Base-by-base conservation (phyloP, 805 yeast genomes). In the Wickerhamomyces alni region DNA sequence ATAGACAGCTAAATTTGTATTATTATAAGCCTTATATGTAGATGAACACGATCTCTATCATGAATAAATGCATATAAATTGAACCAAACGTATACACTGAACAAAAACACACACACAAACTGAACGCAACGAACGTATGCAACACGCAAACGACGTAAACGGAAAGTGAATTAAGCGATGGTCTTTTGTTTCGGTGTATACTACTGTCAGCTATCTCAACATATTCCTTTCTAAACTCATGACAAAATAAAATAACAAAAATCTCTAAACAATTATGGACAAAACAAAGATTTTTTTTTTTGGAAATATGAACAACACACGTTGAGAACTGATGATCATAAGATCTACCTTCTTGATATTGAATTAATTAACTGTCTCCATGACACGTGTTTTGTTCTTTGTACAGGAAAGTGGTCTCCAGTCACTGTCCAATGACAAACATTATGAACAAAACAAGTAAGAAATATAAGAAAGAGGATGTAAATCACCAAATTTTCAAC, bases 331-430 rank as follows among this genome's bases (percentile, higher is more conserved):
- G 15, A 27, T 2, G 19, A 11, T 21, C 25, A 5, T 18, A 12
- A 13, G 8, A 7, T 21, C 8, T 8, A 6, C n/a, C 15, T n/a
- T 28, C 31, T 11, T n/a, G 8, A 16, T 16, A 8, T 15, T 15
- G 9, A 29, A n/a, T 26, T 9, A 26, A 26, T 24, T 11, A 10
- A 13, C 34, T 31, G 34, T 31, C 34, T 19, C 34, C 34, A 19
- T 6, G 9, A 18, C 15, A 18, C 13, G 5, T 18, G 3, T 25
- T n/a, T 22, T 7, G 26, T 5, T 24, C n/a, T n/a, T 11, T 27
- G 15, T 12, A 18, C 18, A 30, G 21, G 15, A 35, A 39, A 38
- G 37, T 43, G 53, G 55, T 50, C 54, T 50, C 54, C 53, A 47
- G 46, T 50, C 55, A 49, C 42, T 37, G 30, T 16, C 12, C 12